Percentiles rank a stretch among this genome's conserved stretches.
phyloP scores from a whole-genome alignment of 2,329 filamentous ascomycete species.

The Tolypocladium amazonense region DNA sequence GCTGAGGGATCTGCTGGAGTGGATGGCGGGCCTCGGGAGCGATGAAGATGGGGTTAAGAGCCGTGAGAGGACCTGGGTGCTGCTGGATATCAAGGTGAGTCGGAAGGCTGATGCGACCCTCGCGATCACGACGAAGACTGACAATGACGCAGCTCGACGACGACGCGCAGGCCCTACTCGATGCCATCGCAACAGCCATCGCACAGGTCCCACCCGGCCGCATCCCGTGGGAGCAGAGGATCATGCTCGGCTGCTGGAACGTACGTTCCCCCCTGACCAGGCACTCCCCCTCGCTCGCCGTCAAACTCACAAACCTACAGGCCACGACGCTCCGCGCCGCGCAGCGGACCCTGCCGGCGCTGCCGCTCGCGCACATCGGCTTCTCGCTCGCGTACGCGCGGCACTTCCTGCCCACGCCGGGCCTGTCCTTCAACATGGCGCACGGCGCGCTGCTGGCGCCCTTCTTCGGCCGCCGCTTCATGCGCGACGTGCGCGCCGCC shows the following conservation, averaged over 20 bases:
- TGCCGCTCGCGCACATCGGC: conserved; percentile 57
- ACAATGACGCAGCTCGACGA: conserved; percentile 48
- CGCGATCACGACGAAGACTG: neutral
- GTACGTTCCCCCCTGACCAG: conserved; percentile 25
- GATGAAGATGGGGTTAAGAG: conserved; percentile 34
- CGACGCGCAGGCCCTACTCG: conserved; percentile 58
- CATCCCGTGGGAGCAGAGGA: conserved; percentile 58
- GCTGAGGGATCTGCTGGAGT: conserved; percentile 63
- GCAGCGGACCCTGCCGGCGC: conserved; percentile 49
- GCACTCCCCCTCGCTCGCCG: no score
- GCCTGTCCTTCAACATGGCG: conserved; percentile 70
- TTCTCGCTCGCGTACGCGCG: conserved; percentile 57
- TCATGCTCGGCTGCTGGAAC: conserved; percentile 78
- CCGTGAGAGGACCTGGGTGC: conserved; percentile 19
- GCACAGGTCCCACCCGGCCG: conserved; percentile 32
- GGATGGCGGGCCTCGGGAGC: conserved; percentile 49
- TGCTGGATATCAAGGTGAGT: conserved; percentile 78
- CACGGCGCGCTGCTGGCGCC: conserved; percentile 58
- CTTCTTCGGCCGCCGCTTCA: conserved; percentile 51
- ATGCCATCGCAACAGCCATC: conserved; percentile 55
- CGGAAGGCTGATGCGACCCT: neutral
- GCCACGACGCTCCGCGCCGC: conserved; percentile 58
- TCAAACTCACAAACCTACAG: conserved; percentile 19
- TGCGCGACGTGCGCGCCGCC: conserved; percentile 39
- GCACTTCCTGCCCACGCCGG: conserved; percentile 54